Base-by-base conservation (phyloP, 2,329 filamentous ascomycete genomes). In the Botrytis sinoallii region DNA sequence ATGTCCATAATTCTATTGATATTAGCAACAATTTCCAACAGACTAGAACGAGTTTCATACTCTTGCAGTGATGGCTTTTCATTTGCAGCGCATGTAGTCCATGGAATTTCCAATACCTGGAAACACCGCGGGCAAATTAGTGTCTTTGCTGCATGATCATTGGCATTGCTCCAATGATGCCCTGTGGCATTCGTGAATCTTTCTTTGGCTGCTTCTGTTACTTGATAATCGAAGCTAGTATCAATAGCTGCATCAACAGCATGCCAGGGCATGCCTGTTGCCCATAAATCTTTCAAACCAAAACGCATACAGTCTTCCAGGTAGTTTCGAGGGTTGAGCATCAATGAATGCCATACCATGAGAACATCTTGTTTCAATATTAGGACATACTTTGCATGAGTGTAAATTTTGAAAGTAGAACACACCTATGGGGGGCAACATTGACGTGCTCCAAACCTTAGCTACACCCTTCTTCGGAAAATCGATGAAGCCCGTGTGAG, bases 281-380 rank as follows among this genome's bases (percentile, higher is more conserved):
- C 83, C 90, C 92, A 94, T 3, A 88, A 80, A 42, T 87, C 83
- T 73, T 85, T 84, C 3, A 85, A 77, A 0, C 88, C 88, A 42
- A 84, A 82, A 12, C 91, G 86, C 72, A 94, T 83, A 78, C 89
- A 90, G 79, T 95, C 93, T 78, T 95, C 92, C 6, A 94, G 86
- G 79, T 90, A 95, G n/a, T 84, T 85, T 59, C 91, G 85, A 0
- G 93, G 93, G 77, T 94, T 95, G 4, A 95, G 87, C 88, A 93
- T 91, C 79, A 93, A 92, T 0, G 91, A 84, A 81, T 95, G 93
- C 90, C 91, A 93, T 0, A 95, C 90, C 91, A 95, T 92, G 32
- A 94, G 82, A 0, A 95, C 88, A 82, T 95, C 92, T 85, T 81
- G 32, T 40, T 77, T 60, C 48, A 59, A 64, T 32, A 12, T 71